phyloP scores from a whole-genome alignment of 371 early-diverging fungal genomes.

The Mortierella polycephala region DNA sequence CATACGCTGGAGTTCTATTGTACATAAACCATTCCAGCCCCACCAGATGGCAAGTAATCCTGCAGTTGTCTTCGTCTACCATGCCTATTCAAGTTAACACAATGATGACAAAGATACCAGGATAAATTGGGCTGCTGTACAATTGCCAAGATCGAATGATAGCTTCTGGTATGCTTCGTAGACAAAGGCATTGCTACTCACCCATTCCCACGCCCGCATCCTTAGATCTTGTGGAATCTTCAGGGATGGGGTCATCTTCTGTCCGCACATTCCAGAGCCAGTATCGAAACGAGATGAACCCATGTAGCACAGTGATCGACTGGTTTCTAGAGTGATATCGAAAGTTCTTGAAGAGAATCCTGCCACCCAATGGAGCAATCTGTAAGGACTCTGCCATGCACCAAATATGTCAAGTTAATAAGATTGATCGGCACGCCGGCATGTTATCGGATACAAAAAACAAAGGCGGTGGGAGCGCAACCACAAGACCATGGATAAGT shows the following conservation, averaged over 20 bases:
- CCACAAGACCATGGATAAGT: constrained; percentile 10
- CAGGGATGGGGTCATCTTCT: constrained; percentile 55
- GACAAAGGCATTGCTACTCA: neutral
- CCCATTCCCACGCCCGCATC: constrained; percentile 20
- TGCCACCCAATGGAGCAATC: constrained; percentile 80
- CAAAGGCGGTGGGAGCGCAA: neutral
- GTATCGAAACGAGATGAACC: constrained; percentile 81
- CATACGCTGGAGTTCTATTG: constrained; percentile 83
- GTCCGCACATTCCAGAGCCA: constrained; percentile 78
- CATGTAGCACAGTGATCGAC: constrained; percentile 79
- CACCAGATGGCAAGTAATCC: constrained; percentile 78
- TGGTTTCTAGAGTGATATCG: constrained; percentile 80
- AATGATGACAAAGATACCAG: neutral
- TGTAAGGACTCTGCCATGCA: constrained; percentile 73
- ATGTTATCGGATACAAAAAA: neutral
- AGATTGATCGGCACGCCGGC: neutral
- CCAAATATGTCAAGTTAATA: neutral
- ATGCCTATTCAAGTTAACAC: constrained; percentile 12
- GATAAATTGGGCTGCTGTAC: neutral
- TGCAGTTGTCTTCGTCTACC: constrained; percentile 59
- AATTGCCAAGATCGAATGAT: neutral
- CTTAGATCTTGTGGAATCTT: constrained; percentile 38
- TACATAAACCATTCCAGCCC: constrained; percentile 89
- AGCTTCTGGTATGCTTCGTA: too few species aligned
- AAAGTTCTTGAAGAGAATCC: constrained; percentile 83